Evolutionary conservation across 139 green algal genomes (phyloP), one percentile per base, ranked within the genome.

Genomic region (Closterium sp.): DNA sequence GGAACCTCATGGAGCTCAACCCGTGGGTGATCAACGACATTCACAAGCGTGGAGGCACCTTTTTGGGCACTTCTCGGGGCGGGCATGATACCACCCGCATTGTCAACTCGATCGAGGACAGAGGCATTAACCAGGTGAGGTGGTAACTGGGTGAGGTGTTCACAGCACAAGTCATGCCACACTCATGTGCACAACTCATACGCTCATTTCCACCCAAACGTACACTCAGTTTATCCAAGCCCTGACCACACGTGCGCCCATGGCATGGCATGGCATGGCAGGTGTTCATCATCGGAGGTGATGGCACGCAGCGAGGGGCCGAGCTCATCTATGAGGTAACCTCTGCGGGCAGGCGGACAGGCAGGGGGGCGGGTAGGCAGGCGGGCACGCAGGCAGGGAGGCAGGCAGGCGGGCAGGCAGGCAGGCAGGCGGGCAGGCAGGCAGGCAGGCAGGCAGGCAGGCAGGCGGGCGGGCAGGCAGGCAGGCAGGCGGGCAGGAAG

Each of bases 91-190:
- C 98, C 88, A 96, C 95, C 31, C 97, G 98, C 94, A 99, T 99
- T 92, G 98, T 99, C 31, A 98, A 98, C 95, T 96, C 96, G 84
- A 97, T 99, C 30, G 97, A 99, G 95, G 97, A 99, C 96, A 97
- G 96, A 95, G 98, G 97, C 31, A 96, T 99, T 10, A 97, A 99
- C 95, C 98, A 99, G 97, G 92, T 70, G 62, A 79, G 62, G 62
- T 13, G 19, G 24, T 24, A 79, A 79, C 62, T 24, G 19, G 62
- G 19, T 22, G 62, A 79, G 62, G 62, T 50, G 38, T 50, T 50
- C 7, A 50, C 38, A 50, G 38, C 38, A 50, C 38, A 50, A 50
- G 13, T 50, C 38, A 50, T 9, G 38, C 38, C 13, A 50, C 38
- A 50, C 38, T 50, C 38, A 9, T 50, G 13, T 50, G 38, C n/a